Base-by-base conservation (phyloP, 2,329 filamentous ascomycete species). In the Chaetomiaceae sp. region DNA sequence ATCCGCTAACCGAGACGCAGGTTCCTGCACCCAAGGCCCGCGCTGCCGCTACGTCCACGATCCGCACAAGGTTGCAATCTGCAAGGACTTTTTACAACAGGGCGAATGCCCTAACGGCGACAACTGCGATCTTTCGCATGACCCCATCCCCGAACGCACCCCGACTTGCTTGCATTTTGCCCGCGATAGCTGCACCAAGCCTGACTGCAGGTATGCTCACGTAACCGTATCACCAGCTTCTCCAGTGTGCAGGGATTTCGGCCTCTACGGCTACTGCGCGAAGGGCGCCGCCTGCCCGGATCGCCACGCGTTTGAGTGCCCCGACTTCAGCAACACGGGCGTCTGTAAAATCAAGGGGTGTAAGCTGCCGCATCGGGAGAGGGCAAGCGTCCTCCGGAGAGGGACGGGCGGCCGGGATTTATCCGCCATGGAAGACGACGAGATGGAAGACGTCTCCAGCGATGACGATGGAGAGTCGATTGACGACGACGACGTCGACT, bases 321-420 rank as follows among this genome's bases (percentile, higher is more conserved):
- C 94, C 58, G 88, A 95, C 69, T 96, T 95, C 75, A 89, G 89
- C 79, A 95, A 96, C 72, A 89, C 82, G 56, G 92, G 92, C 64
- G 76, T 78, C 58, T 99, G 94, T 81, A 84, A 84, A 68, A 84
- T 81, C 68, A 84, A 85, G 71, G 84, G 85, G 61, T 97, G 92
- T 76, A 87, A 86, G 67, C 80, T 96, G 50, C 87, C 84, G 55
- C 94, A 99, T 73, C 83, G 92, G 67, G 89, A 94, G 73, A 85
- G 89, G 71, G 90, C 90, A 67, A 90, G 88, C 75, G 76, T 85
- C 67, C 78, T 86, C 64, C 87, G 89, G 65, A 85, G 86, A 68
- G 36, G 47, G 1, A 79, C 81, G 69, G 81, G 80, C 69, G 76
- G 78, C 62, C 73, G 72, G 53, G 73, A 75, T 52, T 64, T 64